Evolutionary conservation across 1,139 yeast genomes (phyloP).

Genomic region (Sugiyamaella sp.): DNA sequence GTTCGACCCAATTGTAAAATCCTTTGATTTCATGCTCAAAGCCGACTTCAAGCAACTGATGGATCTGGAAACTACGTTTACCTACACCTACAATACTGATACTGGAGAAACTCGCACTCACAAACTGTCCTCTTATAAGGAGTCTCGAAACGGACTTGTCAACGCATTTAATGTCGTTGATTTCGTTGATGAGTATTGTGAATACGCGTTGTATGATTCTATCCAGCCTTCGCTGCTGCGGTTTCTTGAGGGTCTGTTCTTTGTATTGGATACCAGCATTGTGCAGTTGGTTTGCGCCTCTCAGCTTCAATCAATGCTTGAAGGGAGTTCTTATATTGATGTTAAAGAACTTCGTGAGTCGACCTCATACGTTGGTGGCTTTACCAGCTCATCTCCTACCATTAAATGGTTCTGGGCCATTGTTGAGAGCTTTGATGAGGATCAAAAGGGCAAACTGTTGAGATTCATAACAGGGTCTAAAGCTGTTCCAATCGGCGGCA

Average conservation of each 20-base stretch:
- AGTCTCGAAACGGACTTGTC: conserved; percentile 23
- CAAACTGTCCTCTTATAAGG: conserved; percentile 6
- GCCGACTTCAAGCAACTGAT: conserved; percentile 9
- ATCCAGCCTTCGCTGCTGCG: conserved; percentile 20
- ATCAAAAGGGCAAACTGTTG: conserved; percentile 29
- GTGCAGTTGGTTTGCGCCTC: conserved; percentile 19
- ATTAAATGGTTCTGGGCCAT: conserved; percentile 31
- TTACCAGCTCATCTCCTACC: conserved; percentile 26
- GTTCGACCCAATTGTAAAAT: conserved; percentile 4
- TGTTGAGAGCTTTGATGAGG: conserved; percentile 28
- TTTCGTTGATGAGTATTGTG: conserved; percentile 28
- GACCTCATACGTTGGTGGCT: conserved; percentile 30
- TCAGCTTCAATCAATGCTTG: conserved; percentile 32
- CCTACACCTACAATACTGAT: conserved; percentile 20
- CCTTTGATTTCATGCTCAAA: background rate
- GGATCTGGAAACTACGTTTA: conserved; percentile 25
- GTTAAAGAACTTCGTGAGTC: conserved; percentile 24
- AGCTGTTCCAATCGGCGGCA: conserved; percentile 35
- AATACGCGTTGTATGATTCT: conserved; percentile 22
- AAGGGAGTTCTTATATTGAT: conserved; percentile 30
- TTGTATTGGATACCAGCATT: conserved; percentile 24
- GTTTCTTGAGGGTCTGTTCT: conserved; percentile 29
- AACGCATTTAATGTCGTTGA: conserved; percentile 25
- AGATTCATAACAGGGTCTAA: conserved; percentile 40
- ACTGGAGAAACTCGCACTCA: conserved; percentile 12